phyloP scores from a whole-genome alignment of 1,139 yeast species.

The Debaryomyces psychrophilus region DNA sequence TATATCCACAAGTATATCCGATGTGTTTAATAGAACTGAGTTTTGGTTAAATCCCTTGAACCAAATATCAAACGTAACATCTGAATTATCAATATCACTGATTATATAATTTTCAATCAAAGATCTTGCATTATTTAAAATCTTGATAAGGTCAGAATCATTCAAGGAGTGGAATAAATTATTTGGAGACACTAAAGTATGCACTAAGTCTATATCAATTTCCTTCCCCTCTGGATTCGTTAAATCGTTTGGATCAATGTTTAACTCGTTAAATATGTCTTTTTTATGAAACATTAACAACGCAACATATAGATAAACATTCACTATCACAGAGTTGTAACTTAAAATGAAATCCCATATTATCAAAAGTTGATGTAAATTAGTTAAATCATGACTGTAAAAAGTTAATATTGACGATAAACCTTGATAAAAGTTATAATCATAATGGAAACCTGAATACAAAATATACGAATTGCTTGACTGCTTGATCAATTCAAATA shows the following conservation, averaged over 20 bases:
- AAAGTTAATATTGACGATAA: constrained; percentile 77
- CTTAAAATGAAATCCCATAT: constrained; percentile 68
- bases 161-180: constrained; percentile 31
- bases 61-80: constrained; percentile 38
- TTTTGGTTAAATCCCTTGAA: constrained; percentile 33
- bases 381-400: constrained; percentile 71
- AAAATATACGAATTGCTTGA: constrained; percentile 33
- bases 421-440: constrained; percentile 57
- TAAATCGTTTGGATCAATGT: constrained; percentile 17
- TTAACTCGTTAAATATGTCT: constrained; percentile 36
- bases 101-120: constrained; percentile 35
- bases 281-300: constrained; percentile 47
- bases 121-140: constrained; percentile 37
- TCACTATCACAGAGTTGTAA: constrained; percentile 45
- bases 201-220: constrained; percentile 49
- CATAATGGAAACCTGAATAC: constrained; percentile 37
- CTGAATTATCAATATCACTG: constrained; percentile 26
- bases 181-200: constrained; percentile 42
- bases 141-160: constrained; percentile 38
- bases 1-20: constrained; percentile 16
- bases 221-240: constrained; percentile 16
- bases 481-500: constrained; percentile 53
- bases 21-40: constrained; percentile 32
- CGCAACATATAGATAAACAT: constrained; percentile 60
- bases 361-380: constrained; percentile 51